Base-by-base conservation (phyloP, 495 filamentous ascomycete species). In the Penicillium diatomitis region DNA sequence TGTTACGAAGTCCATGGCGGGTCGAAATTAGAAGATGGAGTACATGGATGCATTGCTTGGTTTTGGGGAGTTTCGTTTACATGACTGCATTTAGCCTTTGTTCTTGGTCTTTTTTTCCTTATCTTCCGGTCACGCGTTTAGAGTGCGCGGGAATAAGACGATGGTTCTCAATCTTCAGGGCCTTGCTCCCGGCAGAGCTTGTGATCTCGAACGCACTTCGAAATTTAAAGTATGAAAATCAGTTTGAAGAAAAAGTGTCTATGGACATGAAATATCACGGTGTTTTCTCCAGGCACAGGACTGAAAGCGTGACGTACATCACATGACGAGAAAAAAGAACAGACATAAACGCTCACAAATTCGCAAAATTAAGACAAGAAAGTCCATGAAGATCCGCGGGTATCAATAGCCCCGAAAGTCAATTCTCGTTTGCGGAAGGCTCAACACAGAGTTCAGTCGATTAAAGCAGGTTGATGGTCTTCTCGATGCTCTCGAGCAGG, bases 401-500 rank as follows among this genome's bases (percentile, higher is more conserved):
- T 44, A 50, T 49, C 35, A 49, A 37, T 49, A 30, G 32, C 40
- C 28, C 38, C 38, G 38, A 33, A 12, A 8, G 12, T 32, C 34
- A 7, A 11, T 44, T 32, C 34, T 34, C 4, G 35, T 20, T 20
- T 20, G 20, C 20, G 20, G 20, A 20, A 20, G 20, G 8, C 7
- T 11, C 35, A 41, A 32, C 4, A 30, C 40, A 42, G 32, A 5
- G 0, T 6, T 42, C 8, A 42, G 12, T 11, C 28, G 37, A 43
- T 71, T 69, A 84, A 35, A 78, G 62, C 60, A 75, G 66, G 66
- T 78, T 79, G 44, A 84, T 74, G 48, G 92, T 76, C 80, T 87
- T 87, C 76, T 94, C 88, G 48, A 91, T 56, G 49, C 68, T 72
- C 62, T 84, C 82, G 33, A 85, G 69, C 39, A 86, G 66, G 48